Conservation (phyloP, 257 asterid genomes). For the Marsdenia floribunda region DNA sequence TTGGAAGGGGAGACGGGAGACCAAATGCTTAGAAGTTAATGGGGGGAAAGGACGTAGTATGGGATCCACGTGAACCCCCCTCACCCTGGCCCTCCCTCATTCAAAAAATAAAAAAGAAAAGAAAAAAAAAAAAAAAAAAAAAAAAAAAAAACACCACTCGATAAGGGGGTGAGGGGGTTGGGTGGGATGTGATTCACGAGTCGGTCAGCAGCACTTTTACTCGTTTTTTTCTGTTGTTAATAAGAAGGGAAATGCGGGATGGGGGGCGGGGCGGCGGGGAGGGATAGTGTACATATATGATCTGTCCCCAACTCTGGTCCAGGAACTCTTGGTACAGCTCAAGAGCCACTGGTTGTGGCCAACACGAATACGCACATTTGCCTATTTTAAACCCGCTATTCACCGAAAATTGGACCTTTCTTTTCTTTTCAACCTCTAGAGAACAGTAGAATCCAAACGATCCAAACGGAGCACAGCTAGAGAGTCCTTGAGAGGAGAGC, state of each 20-base stretch:
- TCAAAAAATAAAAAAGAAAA: no score
- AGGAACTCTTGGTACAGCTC: conserved; percentile 34
- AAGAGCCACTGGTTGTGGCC: conserved; percentile 32
- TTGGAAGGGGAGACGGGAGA: neutral
- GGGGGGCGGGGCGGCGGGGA: no score
- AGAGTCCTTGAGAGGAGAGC: neutral
- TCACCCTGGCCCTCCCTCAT: no score
- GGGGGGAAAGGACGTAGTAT: neutral
- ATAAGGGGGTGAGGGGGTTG: no score
- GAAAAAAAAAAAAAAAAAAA: no score
- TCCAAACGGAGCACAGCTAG: neutral
- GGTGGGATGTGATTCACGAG: neutral
- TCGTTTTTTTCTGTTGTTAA: neutral
- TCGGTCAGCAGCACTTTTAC: neutral
- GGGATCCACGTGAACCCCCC: neutral
- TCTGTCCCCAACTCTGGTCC: neutral
- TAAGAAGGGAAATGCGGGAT: no score
- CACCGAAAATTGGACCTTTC: conserved; percentile 13
- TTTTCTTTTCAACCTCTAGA: neutral
- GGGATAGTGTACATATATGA: neutral
- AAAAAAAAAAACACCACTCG: no score
- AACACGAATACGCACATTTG: conserved; percentile 10
- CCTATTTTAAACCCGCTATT: conserved; percentile 9
- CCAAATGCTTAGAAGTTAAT: no score
- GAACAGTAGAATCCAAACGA: conserved; percentile 1